Percentiles rank a stretch among this genome's conserved stretches.
Evolutionary conservation across 306 rosid species (phyloP).

Genomic region (Vigna hirtella): DNA sequence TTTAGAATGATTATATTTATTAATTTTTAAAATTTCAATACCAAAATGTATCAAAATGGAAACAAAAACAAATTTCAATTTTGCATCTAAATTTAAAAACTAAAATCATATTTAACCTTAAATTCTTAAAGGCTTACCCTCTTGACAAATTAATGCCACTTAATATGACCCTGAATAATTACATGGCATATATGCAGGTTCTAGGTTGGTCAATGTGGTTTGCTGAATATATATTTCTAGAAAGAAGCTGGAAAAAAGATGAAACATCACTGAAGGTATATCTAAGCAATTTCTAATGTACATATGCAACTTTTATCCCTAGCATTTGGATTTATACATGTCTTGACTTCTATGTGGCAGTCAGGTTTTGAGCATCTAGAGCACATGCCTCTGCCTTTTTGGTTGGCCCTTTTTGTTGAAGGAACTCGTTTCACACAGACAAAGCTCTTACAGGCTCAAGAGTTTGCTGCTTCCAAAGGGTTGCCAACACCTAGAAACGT

Average conservation of each 20-base stretch:
- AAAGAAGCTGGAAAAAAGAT: conserved; percentile 85
- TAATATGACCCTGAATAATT: neutral
- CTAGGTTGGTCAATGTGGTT: conserved; percentile 99
- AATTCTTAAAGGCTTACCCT: neutral
- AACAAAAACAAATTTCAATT: too few species aligned
- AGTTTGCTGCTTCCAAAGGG: conserved; percentile 84
- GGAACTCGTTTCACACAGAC: conserved; percentile 89
- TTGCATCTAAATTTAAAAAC: too few species aligned
- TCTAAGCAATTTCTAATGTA: neutral
- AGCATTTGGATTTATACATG: conserved; percentile 10
- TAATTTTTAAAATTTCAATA: too few species aligned
- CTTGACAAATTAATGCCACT: conserved; percentile 13
- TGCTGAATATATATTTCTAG: conserved; percentile 77
- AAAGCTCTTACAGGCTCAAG: conserved; percentile 78
- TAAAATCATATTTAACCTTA: too few species aligned
- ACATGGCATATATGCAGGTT: conserved; percentile 56
- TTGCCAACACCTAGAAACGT: conserved; percentile 80
- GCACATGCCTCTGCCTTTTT: conserved; percentile 74
- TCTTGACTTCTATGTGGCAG: conserved; percentile 56
- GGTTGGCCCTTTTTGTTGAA: conserved; percentile 93
- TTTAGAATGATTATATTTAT: too few species aligned
- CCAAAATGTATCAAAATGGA: too few species aligned
- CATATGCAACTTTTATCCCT: neutral
- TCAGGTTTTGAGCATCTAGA: conserved; percentile 63
- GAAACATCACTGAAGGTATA: conserved; percentile 68